phyloP scores from a whole-genome alignment of 768 basidiomycete species.

The Lactifluus pinguis region DNA sequence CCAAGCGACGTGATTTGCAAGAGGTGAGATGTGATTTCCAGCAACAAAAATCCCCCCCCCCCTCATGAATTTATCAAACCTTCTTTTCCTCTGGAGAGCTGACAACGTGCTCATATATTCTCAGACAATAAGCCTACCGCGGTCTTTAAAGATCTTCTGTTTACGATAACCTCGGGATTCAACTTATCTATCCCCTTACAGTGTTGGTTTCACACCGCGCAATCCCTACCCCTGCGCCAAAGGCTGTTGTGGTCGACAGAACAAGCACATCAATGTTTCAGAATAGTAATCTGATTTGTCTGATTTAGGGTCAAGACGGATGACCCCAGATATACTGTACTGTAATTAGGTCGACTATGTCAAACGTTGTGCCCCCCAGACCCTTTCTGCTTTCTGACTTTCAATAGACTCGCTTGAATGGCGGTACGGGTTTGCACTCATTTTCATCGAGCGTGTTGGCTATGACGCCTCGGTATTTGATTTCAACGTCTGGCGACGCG shows the following conservation, averaged over 20 bases:
- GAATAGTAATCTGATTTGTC: background rate
- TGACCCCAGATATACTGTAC: background rate
- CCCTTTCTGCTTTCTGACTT: background rate
- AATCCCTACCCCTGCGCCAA: background rate
- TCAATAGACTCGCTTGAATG: constrained; percentile 94
- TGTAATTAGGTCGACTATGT: background rate
- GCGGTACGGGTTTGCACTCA: constrained; percentile 95
- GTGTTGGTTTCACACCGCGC: background rate
- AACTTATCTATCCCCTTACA: no score
- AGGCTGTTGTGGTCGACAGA: no score
- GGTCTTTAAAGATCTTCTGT: no score
- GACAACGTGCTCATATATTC: no score
- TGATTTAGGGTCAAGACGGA: background rate
- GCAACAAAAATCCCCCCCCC: no score
- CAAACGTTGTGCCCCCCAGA: background rate
- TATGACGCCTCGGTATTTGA: constrained; percentile 86
- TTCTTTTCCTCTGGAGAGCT: no score
- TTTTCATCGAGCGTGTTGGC: constrained; percentile 83
- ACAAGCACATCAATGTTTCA: background rate
- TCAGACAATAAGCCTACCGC: no score
- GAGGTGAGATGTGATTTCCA: no score
- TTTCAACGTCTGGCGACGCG: constrained; percentile 70
- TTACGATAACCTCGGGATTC: no score
- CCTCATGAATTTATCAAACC: no score
- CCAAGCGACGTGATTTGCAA: no score